Evolutionary conservation across 2,329 filamentous ascomycete species (phyloP), one percentile per base, ranked within the genome.

Genomic region (Neofusicoccum kwambonambiense): DNA sequence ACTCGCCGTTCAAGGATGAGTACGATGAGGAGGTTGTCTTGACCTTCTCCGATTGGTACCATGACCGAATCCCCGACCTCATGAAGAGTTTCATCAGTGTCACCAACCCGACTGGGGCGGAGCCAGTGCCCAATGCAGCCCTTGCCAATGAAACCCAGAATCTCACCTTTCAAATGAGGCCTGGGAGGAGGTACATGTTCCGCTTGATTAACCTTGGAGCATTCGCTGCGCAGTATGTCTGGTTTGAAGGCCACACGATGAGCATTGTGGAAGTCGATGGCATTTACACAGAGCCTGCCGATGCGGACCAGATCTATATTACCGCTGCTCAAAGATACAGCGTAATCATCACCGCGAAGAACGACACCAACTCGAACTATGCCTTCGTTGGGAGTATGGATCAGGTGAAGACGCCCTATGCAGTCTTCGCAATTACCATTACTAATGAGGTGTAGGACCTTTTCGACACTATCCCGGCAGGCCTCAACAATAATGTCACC

Each of bases 31-130:
- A 92, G 67, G 77, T 87, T 37, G 80, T 89, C 0, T 72, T 92
- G 17, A 89, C 90, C 67, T 76, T 92, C n/a, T 88, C 87, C 17
- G 90, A 92, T 70, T 90, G 90, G 81, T 92, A 92, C 65, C 88
- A 92, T 69, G 85, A 89, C 54, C 73, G 79, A 35, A 83, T 83
- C 78, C 75, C 75, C 3, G 72, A 69, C n/a, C 76, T 88, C 0
- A 67, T 77, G 3, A 67, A 70, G 15, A 49, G 47, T 31, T 76
- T 78, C 67, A 81, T 90, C 45, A 82, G 68, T 69, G 74, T 82
- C 19, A 76, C 77, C 54, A 87, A 87, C 64, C 84, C 83, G 0
- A 87, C 79, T 69, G 85, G 79, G 27, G 85, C 87, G 0, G 89
- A 91, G 72, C 89, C 89, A 0, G 83, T 90, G 0, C 89, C 89